Conservation (phyloP, 495 filamentous ascomycete genomes). For the Talaromyces trachyspermus region DNA sequence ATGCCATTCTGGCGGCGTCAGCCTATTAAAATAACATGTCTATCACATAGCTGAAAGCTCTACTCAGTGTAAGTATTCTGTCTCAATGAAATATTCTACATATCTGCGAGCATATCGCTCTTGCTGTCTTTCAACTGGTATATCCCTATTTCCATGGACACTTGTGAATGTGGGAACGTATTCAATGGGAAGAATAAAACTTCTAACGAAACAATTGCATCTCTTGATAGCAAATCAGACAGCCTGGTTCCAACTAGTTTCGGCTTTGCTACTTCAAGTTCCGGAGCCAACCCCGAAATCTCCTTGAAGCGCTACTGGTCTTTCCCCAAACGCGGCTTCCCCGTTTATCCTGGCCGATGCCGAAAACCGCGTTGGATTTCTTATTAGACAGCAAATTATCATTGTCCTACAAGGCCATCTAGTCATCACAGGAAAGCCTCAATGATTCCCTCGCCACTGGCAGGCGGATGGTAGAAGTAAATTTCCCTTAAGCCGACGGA, state of each 20-base stretch:
- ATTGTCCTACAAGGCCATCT: no score
- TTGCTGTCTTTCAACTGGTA: conserved; percentile 2
- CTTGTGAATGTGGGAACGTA: conserved; percentile 1
- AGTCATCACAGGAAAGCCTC: no score
- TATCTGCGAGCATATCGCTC: conserved; percentile 4
- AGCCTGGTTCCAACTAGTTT: background rate
- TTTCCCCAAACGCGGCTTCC: no score
- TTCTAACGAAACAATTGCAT: no score
- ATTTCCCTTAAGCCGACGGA: no score
- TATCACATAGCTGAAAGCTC: background rate
- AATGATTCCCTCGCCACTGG: no score
- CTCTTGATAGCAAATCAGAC: background rate
- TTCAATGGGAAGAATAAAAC: background rate
- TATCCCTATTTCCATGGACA: conserved; percentile 1
- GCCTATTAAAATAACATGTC: background rate
- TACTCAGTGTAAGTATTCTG: background rate
- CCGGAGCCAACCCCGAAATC: background rate
- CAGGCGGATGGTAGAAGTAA: no score
- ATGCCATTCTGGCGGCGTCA: conserved; percentile 3
- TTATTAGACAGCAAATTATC: no score
- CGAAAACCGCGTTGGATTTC: no score
- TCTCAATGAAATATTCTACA: background rate
- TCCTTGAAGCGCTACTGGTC: conserved; percentile 4
- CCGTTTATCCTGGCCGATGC: no score
- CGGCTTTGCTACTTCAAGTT: background rate